These are phyloP conservation scores for Brassica rapa DNA, from an alignment of 345 rosid genomes.

Conservation along the genomic window DNA sequence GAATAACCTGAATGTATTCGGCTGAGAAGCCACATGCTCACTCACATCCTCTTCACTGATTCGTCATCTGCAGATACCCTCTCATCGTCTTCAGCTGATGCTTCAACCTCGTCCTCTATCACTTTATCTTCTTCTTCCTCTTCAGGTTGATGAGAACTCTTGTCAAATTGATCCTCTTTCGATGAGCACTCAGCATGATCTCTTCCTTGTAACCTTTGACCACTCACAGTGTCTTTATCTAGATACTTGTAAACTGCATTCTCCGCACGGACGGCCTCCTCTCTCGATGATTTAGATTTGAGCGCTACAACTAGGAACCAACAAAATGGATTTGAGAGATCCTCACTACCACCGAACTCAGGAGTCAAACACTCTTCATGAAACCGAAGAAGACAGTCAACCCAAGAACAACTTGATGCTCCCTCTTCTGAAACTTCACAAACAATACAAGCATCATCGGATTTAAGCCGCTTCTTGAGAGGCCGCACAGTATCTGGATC, in stretches of 20 bases:
- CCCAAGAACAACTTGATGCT: conserved; percentile 14
- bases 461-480: conserved; percentile 11
- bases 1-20: neutral
- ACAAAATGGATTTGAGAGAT: no score
- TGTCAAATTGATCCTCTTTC: no score
- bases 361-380: conserved; percentile 30
- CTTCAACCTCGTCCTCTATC: neutral
- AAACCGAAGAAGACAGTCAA: conserved; percentile 18
- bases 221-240: no score
- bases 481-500: conserved; percentile 18
- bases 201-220: no score
- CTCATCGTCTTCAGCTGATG: conserved; percentile 20
- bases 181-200: no score
- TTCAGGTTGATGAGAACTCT: conserved; percentile 16
- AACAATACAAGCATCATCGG: conserved; percentile 25
- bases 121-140: neutral
- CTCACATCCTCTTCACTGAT: conserved; percentile 21
- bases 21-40: conserved; percentile 4
- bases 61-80: conserved; percentile 14
- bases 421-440: conserved; percentile 1
- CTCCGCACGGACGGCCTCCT: no score
- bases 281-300: no score
- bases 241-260: no score
- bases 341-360: conserved; percentile 14
- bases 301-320: no score